phyloP scores from a whole-genome alignment of 768 basidiomycete species.

The Rhodosporidiobolus odoratus region DNA sequence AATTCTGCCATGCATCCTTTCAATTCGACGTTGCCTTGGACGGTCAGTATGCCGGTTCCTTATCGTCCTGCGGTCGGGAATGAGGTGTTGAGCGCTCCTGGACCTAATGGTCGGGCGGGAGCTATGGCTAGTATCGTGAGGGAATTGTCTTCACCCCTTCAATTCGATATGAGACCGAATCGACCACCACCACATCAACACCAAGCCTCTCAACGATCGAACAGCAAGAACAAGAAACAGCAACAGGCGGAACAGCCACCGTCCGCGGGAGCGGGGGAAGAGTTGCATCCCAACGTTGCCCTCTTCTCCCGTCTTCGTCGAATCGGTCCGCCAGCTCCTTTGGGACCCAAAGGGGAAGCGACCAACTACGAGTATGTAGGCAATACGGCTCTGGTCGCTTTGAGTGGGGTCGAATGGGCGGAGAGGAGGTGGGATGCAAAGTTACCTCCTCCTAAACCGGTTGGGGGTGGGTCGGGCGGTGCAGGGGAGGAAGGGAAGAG shows the following conservation, averaged over 20 bases:
- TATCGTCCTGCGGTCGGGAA: constrained; percentile 11
- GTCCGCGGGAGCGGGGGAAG: background rate
- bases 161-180: constrained; percentile 28
- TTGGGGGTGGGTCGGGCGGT: background rate
- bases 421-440: constrained; percentile 16
- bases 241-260: no score
- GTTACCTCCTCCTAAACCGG: constrained; percentile 9
- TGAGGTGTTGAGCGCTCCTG: constrained; percentile 11
- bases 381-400: constrained; percentile 15
- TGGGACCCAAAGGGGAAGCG: constrained; percentile 39
- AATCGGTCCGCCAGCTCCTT: constrained; percentile 41
- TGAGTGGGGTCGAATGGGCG: constrained; percentile 30
- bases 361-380: constrained; percentile 33
- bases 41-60: constrained; percentile 28
- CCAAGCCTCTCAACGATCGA: no score
- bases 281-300: constrained; percentile 23
- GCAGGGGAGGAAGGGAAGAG: background rate
- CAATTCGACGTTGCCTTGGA: constrained; percentile 33
- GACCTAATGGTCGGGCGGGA: constrained; percentile 15
- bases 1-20: constrained; percentile 22
- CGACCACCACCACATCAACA: no score
- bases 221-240: no score
- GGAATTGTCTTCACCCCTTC: constrained; percentile 23
- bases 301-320: constrained; percentile 39
- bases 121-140: constrained; percentile 7